Evolutionary conservation across 2,329 filamentous ascomycete genomes (phyloP).

Genomic region (Daldinia eschscholtzii): DNA sequence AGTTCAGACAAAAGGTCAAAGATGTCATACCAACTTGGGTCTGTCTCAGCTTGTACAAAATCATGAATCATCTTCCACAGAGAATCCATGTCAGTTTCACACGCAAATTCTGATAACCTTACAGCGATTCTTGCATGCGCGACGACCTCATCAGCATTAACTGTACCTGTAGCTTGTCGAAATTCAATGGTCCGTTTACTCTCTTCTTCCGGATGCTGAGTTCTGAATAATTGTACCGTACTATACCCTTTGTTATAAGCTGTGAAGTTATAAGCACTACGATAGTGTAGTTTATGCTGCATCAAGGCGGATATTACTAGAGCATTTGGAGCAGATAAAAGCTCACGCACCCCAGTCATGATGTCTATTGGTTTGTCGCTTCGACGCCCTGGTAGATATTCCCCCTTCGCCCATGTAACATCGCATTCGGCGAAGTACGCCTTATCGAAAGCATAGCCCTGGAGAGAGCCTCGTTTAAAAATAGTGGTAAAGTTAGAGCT

Average conservation of each 20-base stretch:
- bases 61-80: conserved; percentile 38
- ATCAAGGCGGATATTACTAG: conserved; percentile 12
- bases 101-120: conserved; percentile 22
- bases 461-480: conserved; percentile 37
- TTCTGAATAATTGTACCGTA: background rate
- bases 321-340: conserved; percentile 9
- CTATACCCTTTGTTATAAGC: conserved; percentile 1
- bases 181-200: conserved; percentile 46
- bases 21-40: conserved; percentile 42
- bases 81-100: conserved; percentile 10
- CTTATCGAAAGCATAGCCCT: conserved; percentile 28
- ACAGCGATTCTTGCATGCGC: conserved; percentile 29
- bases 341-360: conserved; percentile 6
- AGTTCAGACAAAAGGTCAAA: conserved; percentile 44
- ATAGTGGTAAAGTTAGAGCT: conserved; percentile 5
- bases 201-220: background rate
- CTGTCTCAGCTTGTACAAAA: conserved; percentile 20
- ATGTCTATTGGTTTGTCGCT: conserved; percentile 1
- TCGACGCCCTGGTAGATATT: background rate
- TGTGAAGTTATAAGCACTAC: conserved; percentile 35
- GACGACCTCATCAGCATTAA: conserved; percentile 41
- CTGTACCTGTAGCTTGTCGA: conserved; percentile 42
- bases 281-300: background rate
- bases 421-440: background rate
- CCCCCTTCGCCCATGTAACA: background rate